Evolutionary conservation across 495 filamentous ascomycete species (phyloP).

Genomic region (Durotheca rogersii): DNA sequence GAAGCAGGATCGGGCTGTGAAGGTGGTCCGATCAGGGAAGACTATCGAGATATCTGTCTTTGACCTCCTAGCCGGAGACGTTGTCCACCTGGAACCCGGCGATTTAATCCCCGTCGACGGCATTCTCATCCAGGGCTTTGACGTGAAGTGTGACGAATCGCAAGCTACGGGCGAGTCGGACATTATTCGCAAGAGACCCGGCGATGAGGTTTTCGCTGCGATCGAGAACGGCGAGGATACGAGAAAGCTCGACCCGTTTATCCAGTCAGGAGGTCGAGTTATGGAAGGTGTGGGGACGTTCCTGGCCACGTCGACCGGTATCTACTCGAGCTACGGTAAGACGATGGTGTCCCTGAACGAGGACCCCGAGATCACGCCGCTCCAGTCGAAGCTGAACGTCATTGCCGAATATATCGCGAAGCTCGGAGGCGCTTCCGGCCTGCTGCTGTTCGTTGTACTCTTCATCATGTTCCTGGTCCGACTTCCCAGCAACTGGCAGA

Average conservation of each 20-base stretch:
- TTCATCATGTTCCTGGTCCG: slow-evolving; percentile 84
- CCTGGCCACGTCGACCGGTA: slow-evolving; percentile 80
- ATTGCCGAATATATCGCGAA: slow-evolving; percentile 94
- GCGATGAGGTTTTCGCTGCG: slow-evolving; percentile 75
- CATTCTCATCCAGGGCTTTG: slow-evolving; percentile 67
- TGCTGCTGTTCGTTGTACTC: slow-evolving; percentile 84
- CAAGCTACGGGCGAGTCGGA: slow-evolving; percentile 86
- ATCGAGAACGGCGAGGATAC: slow-evolving; percentile 73
- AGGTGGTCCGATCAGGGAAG: slow-evolving; percentile 74
- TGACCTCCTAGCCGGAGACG: slow-evolving; percentile 71
- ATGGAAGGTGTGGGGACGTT: slow-evolving; percentile 89
- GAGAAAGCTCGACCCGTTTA: slow-evolving; percentile 91
- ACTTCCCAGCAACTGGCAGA: slow-evolving; percentile 55
- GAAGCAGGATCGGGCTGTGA: slow-evolving; percentile 79
- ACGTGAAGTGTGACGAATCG: slow-evolving; percentile 79
- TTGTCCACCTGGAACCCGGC: slow-evolving; percentile 71
- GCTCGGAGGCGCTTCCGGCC: slow-evolving; percentile 78
- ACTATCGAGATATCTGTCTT: slow-evolving; percentile 69
- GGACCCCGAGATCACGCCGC: slow-evolving; percentile 87
- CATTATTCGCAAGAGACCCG: slow-evolving; percentile 68
- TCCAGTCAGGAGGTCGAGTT: slow-evolving; percentile 88
- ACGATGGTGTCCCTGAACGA: slow-evolving; percentile 93
- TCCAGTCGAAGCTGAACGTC: slow-evolving; percentile 88
- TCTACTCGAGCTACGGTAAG: slow-evolving; percentile 87
- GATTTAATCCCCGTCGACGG: slow-evolving; percentile 78